Evolutionary conservation across 2,329 filamentous ascomycete genomes (phyloP).

Genomic region (Lachnum nothofagi): DNA sequence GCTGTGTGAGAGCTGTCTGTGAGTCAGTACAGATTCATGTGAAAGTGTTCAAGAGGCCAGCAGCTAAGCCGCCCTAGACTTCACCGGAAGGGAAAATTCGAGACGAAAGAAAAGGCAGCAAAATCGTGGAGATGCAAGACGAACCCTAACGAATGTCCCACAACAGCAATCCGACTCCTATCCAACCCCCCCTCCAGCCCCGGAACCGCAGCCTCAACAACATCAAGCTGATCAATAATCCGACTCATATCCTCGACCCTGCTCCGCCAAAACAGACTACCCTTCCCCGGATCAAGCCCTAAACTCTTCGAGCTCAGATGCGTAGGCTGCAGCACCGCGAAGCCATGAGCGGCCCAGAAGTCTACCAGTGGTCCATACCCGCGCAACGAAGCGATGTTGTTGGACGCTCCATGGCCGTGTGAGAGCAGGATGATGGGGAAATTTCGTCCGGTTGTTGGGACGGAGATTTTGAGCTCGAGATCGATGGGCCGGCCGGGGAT

Average conservation of each 20-base stretch:
- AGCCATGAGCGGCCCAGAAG: constrained; percentile 40
- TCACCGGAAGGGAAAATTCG: too few relatives aligned
- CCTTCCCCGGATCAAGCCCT: constrained; percentile 18
- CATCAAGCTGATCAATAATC: constrained; percentile 37
- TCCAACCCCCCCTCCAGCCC: constrained; percentile 35
- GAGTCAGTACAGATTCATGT: too few relatives aligned
- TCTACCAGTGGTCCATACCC: constrained; percentile 40
- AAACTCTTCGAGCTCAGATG: constrained; percentile 37
- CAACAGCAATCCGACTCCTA: constrained; percentile 32
- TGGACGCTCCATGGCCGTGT: constrained; percentile 38
- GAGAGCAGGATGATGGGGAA: constrained; percentile 40
- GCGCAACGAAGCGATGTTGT: constrained; percentile 38
- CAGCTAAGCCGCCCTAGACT: too few relatives aligned
- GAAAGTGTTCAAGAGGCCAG: too few relatives aligned
- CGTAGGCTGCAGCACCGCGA: constrained; percentile 41
- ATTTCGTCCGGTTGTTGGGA: constrained; percentile 30
- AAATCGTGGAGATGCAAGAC: too few relatives aligned
- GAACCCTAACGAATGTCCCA: constrained; percentile 40
- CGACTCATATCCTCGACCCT: constrained; percentile 35
- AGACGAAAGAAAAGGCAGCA: too few relatives aligned
- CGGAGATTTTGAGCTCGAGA: constrained; percentile 36
- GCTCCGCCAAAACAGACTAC: constrained; percentile 30
- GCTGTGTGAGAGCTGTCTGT: constrained; percentile 33
- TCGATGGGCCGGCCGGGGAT: constrained; percentile 26
- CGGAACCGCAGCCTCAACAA: constrained; percentile 34